These are phyloP conservation scores for Penicillium egyptiacum DNA, from an alignment of 495 filamentous ascomycete species.

Conservation along the genomic window DNA sequence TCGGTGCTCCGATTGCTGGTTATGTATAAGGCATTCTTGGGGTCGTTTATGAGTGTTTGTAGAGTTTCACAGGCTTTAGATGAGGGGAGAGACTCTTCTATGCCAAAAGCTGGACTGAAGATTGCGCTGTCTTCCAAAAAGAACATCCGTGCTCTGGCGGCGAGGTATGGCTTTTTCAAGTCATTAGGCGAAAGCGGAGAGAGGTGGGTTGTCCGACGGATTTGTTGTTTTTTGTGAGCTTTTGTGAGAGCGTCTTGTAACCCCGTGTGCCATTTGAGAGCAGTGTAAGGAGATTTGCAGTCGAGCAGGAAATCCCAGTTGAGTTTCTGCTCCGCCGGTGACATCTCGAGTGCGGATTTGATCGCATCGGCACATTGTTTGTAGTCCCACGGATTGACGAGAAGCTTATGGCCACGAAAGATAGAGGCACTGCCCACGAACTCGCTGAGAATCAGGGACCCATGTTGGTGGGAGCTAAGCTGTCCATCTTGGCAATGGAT, in stretches of 20 bases:
- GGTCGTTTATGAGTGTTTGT: constrained; percentile 64
- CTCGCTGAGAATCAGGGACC: constrained; percentile 86
- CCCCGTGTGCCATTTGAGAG: constrained; percentile 68
- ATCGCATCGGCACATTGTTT: constrained; percentile 76
- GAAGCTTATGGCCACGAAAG: constrained; percentile 65
- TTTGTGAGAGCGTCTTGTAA: constrained; percentile 58
- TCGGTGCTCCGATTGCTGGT: constrained; percentile 77
- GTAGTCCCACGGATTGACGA: constrained; percentile 92
- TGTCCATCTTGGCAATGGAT: constrained; percentile 82
- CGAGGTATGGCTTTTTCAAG: constrained; percentile 60
- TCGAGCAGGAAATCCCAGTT: constrained; percentile 72
- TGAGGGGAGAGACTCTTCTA: constrained; percentile 34
- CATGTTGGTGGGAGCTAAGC: constrained; percentile 64
- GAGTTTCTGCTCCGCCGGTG: constrained; percentile 60
- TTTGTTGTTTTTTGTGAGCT: constrained; percentile 68
- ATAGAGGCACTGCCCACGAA: constrained; percentile 88
- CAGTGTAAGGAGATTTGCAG: constrained; percentile 69
- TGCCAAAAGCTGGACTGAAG: constrained; percentile 59
- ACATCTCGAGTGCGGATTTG: constrained; percentile 73
- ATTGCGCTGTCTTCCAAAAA: constrained; percentile 83
- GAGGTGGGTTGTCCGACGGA: constrained; percentile 67
- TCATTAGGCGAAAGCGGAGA: constrained; percentile 64
- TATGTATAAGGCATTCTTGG: constrained; percentile 75
- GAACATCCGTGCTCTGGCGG: constrained; percentile 63
- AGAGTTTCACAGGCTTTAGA: constrained; percentile 65